Evolutionary conservation across 192 early-diverging fungal species (phyloP), one percentile per base, ranked within the genome.

Genomic region (Backusella mclennaniae): DNA sequence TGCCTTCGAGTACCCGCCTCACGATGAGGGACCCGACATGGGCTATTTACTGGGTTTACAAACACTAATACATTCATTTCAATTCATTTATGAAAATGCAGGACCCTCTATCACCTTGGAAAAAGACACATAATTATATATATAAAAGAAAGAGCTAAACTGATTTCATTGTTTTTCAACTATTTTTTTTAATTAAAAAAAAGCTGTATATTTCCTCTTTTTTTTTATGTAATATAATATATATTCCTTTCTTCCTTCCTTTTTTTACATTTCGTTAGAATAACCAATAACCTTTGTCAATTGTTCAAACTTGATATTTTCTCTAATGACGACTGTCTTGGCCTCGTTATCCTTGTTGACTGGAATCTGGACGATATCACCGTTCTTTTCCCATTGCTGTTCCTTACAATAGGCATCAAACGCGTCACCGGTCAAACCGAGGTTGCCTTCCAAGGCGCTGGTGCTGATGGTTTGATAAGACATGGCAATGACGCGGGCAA

Each of bases 261-360:
- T 14, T 59, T 38, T 69, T 76, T 80, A 84, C 76, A 84, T 77
- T 49, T 84, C 82, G 66, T 84, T 84, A 0, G 82, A 84, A 67
- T 84, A 80, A 46, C 82, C 79, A 74, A 84, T 84, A 9, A 84
- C 82, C 73, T 84, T 84, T 63, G 82, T 84, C 49, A 84, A 72
- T 63, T 84, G 91, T 76, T 94, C 95, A 86, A 97, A 97, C 79
- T 91, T 92, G 81, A 98, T 91, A 79, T 87, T 93, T 80, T 98
- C 96, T 82, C 88, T 91, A 70, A 96, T 92, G 35, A 97, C 91
- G 6, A 89, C 90, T 11, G 93, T 89, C 89, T 94, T 94, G 70
- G 92, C 92, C 80, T 94, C 88, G 81, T 96, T 98, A 80, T 94
- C 92, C 77, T 88, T 89, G 82, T 93, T 93, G 33, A 91, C 81